Percentiles rank a stretch among this genome's conserved stretches.
phyloP scores from a whole-genome alignment of 345 rosid species.

The Murraya koenigii region DNA sequence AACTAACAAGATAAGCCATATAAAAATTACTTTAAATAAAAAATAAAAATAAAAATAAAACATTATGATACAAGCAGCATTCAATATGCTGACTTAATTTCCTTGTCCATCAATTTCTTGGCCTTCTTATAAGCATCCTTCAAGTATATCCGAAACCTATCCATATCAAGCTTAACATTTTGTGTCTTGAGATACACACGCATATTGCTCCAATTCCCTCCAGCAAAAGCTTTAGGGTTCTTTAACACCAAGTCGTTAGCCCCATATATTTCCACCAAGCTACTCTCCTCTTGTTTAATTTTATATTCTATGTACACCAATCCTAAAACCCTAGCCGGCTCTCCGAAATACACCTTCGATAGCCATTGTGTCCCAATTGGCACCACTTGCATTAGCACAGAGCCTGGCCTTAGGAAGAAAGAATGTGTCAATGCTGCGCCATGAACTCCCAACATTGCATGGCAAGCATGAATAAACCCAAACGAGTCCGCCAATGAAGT shows the following conservation, averaged over 20 bases:
- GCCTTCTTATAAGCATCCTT: constrained; percentile 19
- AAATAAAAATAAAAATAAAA: not conserved
- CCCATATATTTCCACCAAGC: constrained; percentile 27
- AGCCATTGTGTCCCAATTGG: constrained; percentile 33
- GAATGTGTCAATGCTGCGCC: constrained; percentile 39
- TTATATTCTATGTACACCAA: constrained; percentile 31
- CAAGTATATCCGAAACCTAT: constrained; percentile 6
- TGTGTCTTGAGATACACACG: constrained; percentile 29
- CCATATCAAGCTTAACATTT: constrained; percentile 24
- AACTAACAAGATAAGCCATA: too few species aligned
- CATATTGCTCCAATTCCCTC: constrained; percentile 10
- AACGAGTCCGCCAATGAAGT: constrained; percentile 19
- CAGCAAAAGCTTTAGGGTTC: constrained; percentile 23
- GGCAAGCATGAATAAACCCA: constrained; percentile 25
- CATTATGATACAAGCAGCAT: not conserved
- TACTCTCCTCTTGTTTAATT: constrained; percentile 31
- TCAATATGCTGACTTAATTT: not conserved
- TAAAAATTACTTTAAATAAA: not conserved
- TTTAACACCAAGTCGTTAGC: constrained; percentile 5
- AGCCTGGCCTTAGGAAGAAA: constrained; percentile 23
- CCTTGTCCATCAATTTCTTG: constrained; percentile 22
- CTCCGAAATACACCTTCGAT: constrained; percentile 17
- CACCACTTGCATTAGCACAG: constrained; percentile 34
- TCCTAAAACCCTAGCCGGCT: constrained; percentile 30
- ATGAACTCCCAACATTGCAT: constrained; percentile 40